Percentiles rank a stretch among this genome's conserved stretches.
Conservation (phyloP, 164 flowering plant species). For the Hamamelis virginiana region DNA sequence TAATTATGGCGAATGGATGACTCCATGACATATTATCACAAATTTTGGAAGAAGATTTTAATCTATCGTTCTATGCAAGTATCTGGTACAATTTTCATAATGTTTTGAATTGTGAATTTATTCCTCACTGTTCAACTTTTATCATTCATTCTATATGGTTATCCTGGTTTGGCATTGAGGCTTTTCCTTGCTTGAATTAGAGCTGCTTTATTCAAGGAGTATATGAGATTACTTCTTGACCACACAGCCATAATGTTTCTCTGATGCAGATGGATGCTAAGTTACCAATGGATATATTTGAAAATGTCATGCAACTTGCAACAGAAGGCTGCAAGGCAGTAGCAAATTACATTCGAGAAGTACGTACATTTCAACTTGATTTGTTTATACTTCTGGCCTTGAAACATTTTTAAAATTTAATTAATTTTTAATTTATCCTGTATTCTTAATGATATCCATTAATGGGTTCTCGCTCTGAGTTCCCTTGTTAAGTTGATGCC, state of each 20-base stretch:
- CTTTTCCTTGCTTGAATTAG: neutral
- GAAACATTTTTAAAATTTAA: neutral
- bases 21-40: too few species aligned
- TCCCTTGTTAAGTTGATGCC: neutral
- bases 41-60: neutral
- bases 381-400: neutral
- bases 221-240: too few species aligned
- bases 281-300: slow-evolving; percentile 72
- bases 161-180: neutral
- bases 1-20: too few species aligned
- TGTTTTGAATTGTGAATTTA: neutral
- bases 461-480: too few species aligned
- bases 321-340: slow-evolving; percentile 92
- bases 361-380: slow-evolving; percentile 26
- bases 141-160: neutral
- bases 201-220: too few species aligned
- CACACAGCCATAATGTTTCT: neutral
- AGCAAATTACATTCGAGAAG: slow-evolving; percentile 77
- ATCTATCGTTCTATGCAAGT: neutral
- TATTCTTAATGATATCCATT: too few species aligned
- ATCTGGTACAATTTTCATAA: neutral
- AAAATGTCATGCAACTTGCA: slow-evolving; percentile 87
- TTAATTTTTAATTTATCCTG: neutral
- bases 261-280: slow-evolving; percentile 84
- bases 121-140: neutral